Evolutionary conservation across 441 rosid genomes (phyloP), one percentile per base, ranked within the genome.

Genomic region (Pelargonium australe): DNA sequence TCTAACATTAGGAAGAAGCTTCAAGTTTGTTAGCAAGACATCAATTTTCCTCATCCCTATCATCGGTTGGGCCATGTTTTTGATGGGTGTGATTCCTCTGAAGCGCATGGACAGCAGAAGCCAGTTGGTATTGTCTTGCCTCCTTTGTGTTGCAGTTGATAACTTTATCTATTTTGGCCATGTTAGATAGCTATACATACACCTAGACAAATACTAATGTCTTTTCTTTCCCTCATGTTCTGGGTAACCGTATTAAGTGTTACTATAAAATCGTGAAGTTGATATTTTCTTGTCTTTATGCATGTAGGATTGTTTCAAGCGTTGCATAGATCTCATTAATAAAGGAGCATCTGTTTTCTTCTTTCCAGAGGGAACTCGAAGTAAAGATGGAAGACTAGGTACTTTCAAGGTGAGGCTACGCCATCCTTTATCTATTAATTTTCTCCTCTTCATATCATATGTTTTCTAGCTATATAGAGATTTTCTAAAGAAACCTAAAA

Each of bases 301-400:
- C 62, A 16, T 68, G 10, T 65, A 91, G 97, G 96, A 91, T n/a
- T 91, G 95, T 81, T 76, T 91, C 51, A 94, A 86, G 76, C 88
- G 82, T 19, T 94, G 97, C 80, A 85, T 88, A 77, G 92, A 88
- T 61, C 86, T 88, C 3, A 66, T 91, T 55, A 87, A 85, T 83
- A 89, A 89, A 70, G 97, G 97, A 55, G 84, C 87, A 70, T 87
- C 94, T 16, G 90, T 94, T 66, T 80, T 79, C 78, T 86, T 91
- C 85, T 94, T 89, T 66, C 99, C 97, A 0, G 97, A 89, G 80
- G 99, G 96, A 72, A 91, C 99, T 45, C 86, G 95, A 66, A 88
- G 91, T 78, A 94, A 80, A 72, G 96, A 91, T 73, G 95, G 95
- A 45, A 86, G 76, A 63, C 76, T 91, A 77, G 85, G 96, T 75